Evolutionary conservation across 2,329 filamentous ascomycete species (phyloP).

Genomic region (Botryosphaeria dothidea): DNA sequence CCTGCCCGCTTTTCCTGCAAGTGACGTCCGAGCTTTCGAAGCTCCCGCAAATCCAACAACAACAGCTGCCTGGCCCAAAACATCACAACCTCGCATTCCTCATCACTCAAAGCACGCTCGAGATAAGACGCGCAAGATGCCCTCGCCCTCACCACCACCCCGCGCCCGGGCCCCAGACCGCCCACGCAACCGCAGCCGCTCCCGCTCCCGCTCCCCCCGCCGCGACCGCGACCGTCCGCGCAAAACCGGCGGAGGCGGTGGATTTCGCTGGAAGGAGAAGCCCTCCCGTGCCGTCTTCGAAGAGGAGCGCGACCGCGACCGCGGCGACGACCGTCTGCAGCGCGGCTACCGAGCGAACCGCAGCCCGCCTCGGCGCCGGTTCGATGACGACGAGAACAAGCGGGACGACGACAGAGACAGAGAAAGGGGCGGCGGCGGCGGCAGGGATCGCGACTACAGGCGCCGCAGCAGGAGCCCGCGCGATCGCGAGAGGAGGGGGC

Average conservation of each 20-base stretch:
- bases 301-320: conserved; percentile 24
- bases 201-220: conserved; percentile 31
- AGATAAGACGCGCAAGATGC: background rate
- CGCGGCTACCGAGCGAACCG: conserved; percentile 29
- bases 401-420: conserved; percentile 46
- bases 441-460: conserved; percentile 20
- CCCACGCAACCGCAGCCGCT: conserved; percentile 24
- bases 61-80: background rate
- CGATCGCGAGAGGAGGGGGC: conserved; percentile 14
- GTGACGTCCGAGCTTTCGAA: conserved; percentile 7
- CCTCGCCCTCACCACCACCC: conserved; percentile 24
- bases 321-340: conserved; percentile 23
- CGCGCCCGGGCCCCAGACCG: conserved; percentile 3
- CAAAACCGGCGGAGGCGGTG: conserved; percentile 43
- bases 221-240: conserved; percentile 26
- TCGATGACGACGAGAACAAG: conserved; percentile 49
- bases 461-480: conserved; percentile 14
- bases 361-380: conserved; percentile 42
- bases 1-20: background rate
- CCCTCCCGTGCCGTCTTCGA: conserved; percentile 20
- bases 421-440: conserved; percentile 39
- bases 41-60: background rate
- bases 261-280: conserved; percentile 63
- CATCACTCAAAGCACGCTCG: background rate
- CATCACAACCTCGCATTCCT: background rate